A percentile compares a stretch with the other conserved stretches of the same genome.
Conservation (phyloP, 768 basidiomycete species). For the Agaricus bisporus region DNA sequence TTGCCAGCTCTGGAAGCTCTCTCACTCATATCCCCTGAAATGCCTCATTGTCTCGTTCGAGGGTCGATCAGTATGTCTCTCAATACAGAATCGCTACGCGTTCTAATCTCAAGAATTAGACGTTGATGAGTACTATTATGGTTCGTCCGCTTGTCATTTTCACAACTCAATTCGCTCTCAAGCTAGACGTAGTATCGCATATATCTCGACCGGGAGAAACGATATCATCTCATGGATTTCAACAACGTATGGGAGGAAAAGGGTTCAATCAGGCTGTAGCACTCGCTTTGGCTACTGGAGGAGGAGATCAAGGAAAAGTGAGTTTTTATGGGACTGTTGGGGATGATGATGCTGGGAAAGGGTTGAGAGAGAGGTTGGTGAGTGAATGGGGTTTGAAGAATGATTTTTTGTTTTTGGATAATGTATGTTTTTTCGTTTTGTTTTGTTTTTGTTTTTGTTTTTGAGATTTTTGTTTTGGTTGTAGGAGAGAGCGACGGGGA, state of each 20-base stretch:
- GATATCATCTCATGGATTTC: constrained; percentile 43
- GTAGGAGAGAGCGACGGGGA: constrained; percentile 43
- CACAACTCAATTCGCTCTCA: no score
- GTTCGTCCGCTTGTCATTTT: constrained; percentile 19
- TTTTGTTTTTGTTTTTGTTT: neutral
- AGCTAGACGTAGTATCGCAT: constrained; percentile 31
- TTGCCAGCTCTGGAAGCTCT: no score
- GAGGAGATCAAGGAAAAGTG: constrained; percentile 17
- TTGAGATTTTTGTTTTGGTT: neutral
- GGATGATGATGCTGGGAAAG: constrained; percentile 37
- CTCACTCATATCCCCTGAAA: neutral
- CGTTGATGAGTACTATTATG: constrained; percentile 54
- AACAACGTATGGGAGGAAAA: constrained; percentile 51
- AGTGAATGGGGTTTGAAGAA: constrained; percentile 30
- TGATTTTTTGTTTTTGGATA: constrained; percentile 1
- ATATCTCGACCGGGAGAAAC: constrained; percentile 57
- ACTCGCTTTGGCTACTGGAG: constrained; percentile 43
- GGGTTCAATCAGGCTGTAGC: constrained; percentile 63
- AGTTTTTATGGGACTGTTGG: constrained; percentile 49
- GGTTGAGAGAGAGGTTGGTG: constrained; percentile 33
- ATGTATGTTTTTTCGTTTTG: constrained; percentile 18
- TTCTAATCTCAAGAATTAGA: constrained; percentile 23
- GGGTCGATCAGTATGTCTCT: constrained; percentile 44
- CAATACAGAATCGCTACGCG: no score
- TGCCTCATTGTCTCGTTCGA: constrained; percentile 30